Evolutionary conservation across 129 eudicot genomes (phyloP).

Genomic region (Silybum marianum): DNA sequence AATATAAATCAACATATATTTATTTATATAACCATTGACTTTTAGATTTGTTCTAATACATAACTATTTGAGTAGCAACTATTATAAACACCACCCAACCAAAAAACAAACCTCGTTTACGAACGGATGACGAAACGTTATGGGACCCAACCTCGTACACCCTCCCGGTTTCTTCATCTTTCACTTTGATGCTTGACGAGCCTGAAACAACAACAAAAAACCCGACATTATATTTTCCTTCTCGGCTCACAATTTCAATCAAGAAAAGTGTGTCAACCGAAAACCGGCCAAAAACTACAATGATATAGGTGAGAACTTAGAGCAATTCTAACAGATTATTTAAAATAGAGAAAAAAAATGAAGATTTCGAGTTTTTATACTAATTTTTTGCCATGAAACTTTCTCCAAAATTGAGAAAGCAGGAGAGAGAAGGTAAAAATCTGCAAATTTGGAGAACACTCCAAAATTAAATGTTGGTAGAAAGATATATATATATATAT

Average conservation of each 20-base stretch:
- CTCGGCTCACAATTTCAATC: not conserved
- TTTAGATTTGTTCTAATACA: slow-evolving; percentile 19
- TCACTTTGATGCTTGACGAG: slow-evolving; percentile 80
- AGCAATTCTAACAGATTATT: not conserved
- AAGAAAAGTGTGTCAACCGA: not conserved
- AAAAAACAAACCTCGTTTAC: slow-evolving; percentile 12
- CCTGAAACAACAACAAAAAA: slow-evolving; percentile 50
- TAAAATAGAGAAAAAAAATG: not conserved
- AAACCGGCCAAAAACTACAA: too few relatives aligned
- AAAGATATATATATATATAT: too few relatives aligned
- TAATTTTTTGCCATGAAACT: not conserved
- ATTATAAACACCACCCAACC: slow-evolving; percentile 37
- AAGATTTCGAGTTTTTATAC: not conserved
- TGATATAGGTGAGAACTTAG: too few relatives aligned
- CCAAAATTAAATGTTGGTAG: not conserved
- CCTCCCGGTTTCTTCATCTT: slow-evolving; percentile 62
- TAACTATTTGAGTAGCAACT: slow-evolving; percentile 27
- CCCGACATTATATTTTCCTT: not conserved
- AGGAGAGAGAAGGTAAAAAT: not conserved
- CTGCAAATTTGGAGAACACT: not conserved
- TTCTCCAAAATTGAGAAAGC: not conserved
- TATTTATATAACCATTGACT: slow-evolving; percentile 23
- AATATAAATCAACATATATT: not conserved
- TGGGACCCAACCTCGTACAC: slow-evolving; percentile 68
- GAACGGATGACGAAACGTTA: slow-evolving; percentile 41